A percentile compares a stretch with the other conserved stretches of the same genome.
phyloP scores from a whole-genome alignment of 148 eudicot species.

The Gaultheria prostrata region DNA sequence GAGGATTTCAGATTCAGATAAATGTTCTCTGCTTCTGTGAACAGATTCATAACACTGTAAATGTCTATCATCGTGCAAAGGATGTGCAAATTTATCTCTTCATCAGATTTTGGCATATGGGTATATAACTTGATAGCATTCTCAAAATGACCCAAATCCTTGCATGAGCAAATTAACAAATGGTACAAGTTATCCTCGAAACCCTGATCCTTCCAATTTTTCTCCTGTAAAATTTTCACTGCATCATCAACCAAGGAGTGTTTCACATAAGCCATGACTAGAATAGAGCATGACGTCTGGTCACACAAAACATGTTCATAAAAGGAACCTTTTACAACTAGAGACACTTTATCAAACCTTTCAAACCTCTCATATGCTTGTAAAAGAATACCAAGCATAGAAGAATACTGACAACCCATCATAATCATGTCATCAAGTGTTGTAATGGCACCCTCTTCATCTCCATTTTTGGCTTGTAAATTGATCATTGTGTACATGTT shows the following conservation, averaged over 20 bases:
- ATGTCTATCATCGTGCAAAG: slow-evolving; percentile 84
- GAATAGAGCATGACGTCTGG: slow-evolving; percentile 82
- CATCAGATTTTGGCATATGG: slow-evolving; percentile 54
- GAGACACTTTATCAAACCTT: slow-evolving; percentile 55
- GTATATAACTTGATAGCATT: slow-evolving; percentile 65
- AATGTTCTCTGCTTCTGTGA: slow-evolving; percentile 64
- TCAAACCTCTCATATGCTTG: slow-evolving; percentile 74
- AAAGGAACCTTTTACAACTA: slow-evolving; percentile 49
- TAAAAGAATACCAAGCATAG: slow-evolving; percentile 68
- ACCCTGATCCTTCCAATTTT: slow-evolving; percentile 64
- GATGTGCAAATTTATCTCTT: slow-evolving; percentile 72
- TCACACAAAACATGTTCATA: slow-evolving; percentile 60
- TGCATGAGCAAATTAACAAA: slow-evolving; percentile 84
- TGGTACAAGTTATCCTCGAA: slow-evolving; percentile 91
- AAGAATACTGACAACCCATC: slow-evolving; percentile 71
- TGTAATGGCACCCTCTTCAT: slow-evolving; percentile 48
- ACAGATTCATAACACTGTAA: slow-evolving; percentile 58
- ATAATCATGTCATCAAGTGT: slow-evolving; percentile 67
- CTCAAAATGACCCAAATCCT: slow-evolving; percentile 66
- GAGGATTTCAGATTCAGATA: slow-evolving; percentile 52
- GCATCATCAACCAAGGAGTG: slow-evolving; percentile 59
- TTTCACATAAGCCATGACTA: slow-evolving; percentile 91
- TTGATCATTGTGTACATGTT: slow-evolving; percentile 75
- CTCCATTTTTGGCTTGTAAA: slow-evolving; percentile 62
- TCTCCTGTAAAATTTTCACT: slow-evolving; percentile 49